Base-by-base conservation (phyloP, 345 rosid genomes). In the Anastatica hierochuntica region DNA sequence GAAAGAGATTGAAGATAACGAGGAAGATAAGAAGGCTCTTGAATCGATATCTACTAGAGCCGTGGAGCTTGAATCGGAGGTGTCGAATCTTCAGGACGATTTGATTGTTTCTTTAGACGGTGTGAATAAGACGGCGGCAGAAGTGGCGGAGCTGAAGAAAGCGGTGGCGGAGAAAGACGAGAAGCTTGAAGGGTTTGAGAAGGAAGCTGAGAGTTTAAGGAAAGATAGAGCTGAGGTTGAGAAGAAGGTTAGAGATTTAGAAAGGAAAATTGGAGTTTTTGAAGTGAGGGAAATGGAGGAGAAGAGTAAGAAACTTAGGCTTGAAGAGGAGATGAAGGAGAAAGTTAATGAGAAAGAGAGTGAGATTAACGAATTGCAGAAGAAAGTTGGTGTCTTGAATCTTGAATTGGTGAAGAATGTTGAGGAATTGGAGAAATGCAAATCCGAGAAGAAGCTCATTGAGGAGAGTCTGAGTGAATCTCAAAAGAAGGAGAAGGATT, bases 291-390 rank as follows among this genome's bases (percentile, higher is more conserved):
- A 77, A 30, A 62, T 48, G 24, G 88, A 83, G 62, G 87, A 72
- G 71, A 74, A 72, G 82, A 81, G 77, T n/a, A 78, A 79, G 76
- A 83, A 66, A 30, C 34, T 77, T 53, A 70, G 80, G 43, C 20
- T 73, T 6, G 95, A 84, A 60, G 81, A 71, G 60, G 95, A 79
- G 56, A 64, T 63, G 79, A 75, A 74, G 51, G 94, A 71, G 42
- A 76, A 36, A 37, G 20, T 67, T 0, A 72, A 51, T 18, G 95
- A 64, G 75, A 80, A 76, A 58, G 86, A 79, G 52, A 72, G 43
- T 27, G 80, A 72, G 70, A 35, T 81, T 0, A 36, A 20, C 7
- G 72, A 53, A n/a, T 67, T 72, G 26, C 60, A 70, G 76, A 68
- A 64, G 74, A 72, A 60, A 53, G 55, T 75, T 0, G 65, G 46